Percentiles rank a stretch among this genome's conserved stretches.
Conservation (phyloP, 257 asterid genomes). For the Plantago major region DNA sequence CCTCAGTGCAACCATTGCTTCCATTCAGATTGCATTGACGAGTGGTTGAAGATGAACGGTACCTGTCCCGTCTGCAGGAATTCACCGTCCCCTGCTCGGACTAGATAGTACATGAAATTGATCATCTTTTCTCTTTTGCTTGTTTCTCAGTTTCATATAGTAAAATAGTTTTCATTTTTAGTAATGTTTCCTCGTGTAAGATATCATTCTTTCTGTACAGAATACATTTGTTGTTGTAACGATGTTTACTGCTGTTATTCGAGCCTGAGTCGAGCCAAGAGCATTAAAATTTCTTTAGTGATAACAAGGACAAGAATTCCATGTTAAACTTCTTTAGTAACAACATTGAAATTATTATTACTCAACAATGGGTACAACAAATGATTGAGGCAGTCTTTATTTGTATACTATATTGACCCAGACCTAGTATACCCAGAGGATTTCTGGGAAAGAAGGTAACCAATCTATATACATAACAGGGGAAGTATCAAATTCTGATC, state of each 20-base stretch:
- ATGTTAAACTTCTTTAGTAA: too few species aligned
- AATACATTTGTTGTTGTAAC: too few species aligned
- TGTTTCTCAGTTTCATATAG: too few species aligned
- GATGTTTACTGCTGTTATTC: too few species aligned
- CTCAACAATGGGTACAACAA: not conserved
- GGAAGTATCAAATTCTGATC: conserved; percentile 8
- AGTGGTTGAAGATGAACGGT: conserved; percentile 60
- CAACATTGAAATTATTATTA: not conserved
- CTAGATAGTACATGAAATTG: not conserved
- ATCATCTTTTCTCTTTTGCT: too few species aligned
- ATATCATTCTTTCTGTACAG: too few species aligned
- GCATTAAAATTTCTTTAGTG: too few species aligned
- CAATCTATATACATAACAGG: conserved; percentile 21
- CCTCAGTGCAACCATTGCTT: conserved; percentile 79
- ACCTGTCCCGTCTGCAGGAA: conserved; percentile 75
- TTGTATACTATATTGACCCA: conserved; percentile 23
- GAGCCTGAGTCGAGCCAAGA: too few species aligned
- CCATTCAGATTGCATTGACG: conserved; percentile 80
- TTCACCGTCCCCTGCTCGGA: conserved; percentile 40
- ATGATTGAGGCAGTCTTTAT: conserved; percentile 15
- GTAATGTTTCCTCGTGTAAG: too few species aligned
- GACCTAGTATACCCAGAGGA: conserved; percentile 17
- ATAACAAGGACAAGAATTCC: too few species aligned
- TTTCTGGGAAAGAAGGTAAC: conserved; percentile 20
- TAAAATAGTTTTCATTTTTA: too few species aligned